These are phyloP conservation scores for barley (Hordeum vulgare) DNA, from an alignment of 176 grass and related monocot species.

Conservation along the genomic window MorexV3_pseudomolecules_assembly NC_058523.1:28952327-28952826, in stretches of 20 bases:
- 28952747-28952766: slow-evolving; percentile 45
- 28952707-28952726: slow-evolving; percentile 53
- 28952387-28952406: too few species aligned
- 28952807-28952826: slow-evolving; percentile 53
- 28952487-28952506: slow-evolving; percentile 2
- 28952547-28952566: too few species aligned
- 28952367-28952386: too few species aligned
- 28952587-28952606: slow-evolving; percentile 1
- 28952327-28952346: slow-evolving; percentile 31
- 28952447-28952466: too few species aligned
- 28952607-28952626: slow-evolving; percentile 36
- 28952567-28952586: too few species aligned
- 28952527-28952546: too few species aligned
- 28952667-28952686: slow-evolving; percentile 32
- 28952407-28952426: too few species aligned
- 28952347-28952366: background rate
- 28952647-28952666: too few species aligned
- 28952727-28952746: slow-evolving; percentile 47
- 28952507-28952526: background rate
- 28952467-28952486: slow-evolving; percentile 14
- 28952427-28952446: too few species aligned
- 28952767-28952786: slow-evolving; percentile 42
- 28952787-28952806: slow-evolving; percentile 40
- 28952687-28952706: slow-evolving; percentile 24
- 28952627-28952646: slow-evolving; percentile 13